Evolutionary conservation across 2,329 filamentous ascomycete genomes (phyloP).

Genomic region (Diaporthe sp.): DNA sequence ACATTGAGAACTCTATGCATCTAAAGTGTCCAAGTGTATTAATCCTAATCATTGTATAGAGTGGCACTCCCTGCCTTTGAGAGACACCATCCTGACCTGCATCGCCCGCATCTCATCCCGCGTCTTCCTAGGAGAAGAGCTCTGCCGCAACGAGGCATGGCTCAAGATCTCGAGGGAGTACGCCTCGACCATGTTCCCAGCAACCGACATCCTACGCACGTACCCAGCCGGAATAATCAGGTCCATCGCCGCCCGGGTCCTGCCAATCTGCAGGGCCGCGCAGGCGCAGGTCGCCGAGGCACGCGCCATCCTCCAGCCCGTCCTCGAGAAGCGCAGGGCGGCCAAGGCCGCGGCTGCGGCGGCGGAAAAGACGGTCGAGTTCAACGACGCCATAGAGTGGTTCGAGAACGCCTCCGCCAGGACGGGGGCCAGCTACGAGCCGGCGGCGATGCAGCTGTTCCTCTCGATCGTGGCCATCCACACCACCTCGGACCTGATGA

Average conservation of each 20-base stretch:
- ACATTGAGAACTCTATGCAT: accelerated
- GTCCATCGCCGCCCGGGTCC: conserved; percentile 52
- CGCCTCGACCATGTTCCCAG: conserved; percentile 50
- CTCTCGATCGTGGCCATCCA: conserved; percentile 58
- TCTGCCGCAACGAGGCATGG: conserved; percentile 63
- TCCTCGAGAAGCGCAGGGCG: conserved; percentile 53
- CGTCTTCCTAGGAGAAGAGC: conserved; percentile 60
- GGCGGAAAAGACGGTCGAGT: not conserved
- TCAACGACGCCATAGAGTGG: conserved; percentile 51
- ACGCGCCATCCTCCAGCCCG: conserved; percentile 57
- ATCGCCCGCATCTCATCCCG: conserved; percentile 64
- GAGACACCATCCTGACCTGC: conserved; percentile 53
- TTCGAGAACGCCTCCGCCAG: conserved; percentile 52
- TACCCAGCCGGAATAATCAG: conserved; percentile 15
- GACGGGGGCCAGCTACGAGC: conserved; percentile 50
- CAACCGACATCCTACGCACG: not conserved
- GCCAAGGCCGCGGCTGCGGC: conserved; percentile 47
- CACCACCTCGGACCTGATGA: conserved; percentile 54
- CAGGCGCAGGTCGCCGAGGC: conserved; percentile 57
- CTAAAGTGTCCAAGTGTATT: not conserved
- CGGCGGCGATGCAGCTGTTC: conserved; percentile 52
- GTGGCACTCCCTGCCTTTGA: conserved; percentile 17
- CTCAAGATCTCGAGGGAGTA: conserved; percentile 59
- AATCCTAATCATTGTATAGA: not conserved
- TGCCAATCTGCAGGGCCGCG: conserved; percentile 57